Base-by-base conservation (phyloP, 2,329 filamentous ascomycete species). In the Chaetomiaceae sp. region DNA sequence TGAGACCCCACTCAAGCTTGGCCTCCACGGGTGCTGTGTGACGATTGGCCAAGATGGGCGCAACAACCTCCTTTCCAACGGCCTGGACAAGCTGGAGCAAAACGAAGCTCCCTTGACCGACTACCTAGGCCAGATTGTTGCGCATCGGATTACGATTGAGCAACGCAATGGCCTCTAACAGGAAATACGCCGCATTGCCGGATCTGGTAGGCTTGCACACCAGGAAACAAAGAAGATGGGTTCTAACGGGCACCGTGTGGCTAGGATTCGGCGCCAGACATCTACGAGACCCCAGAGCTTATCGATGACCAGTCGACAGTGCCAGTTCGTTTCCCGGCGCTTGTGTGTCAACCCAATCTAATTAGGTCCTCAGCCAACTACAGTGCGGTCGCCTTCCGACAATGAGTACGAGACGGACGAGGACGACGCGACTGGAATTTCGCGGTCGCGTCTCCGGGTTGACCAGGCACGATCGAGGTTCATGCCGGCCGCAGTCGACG, bases 231-330 rank as follows among this genome's bases (percentile, higher is more conserved):
- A 45, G 43, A 50, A 37, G 48, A 27, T 50, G 40, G 31, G 37
- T 45, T 25, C 17, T 53, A 54, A 59, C 55, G 48, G 55, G 12
- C 31, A 36, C 63, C 20, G 22, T 27, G 4, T 4, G 22, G 27
- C 49, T 61, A 95, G 88, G 91, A 96, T 72, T 88, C 87, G 51
- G 91, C 91, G 25, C 91, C 91, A 61, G 94, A 97, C 67, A 89
- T 96, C 65, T 97, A 96, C 76, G 92, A 97, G 72, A 97, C 94
- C 15, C 91, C 92, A 61, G 91, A 95, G 52, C 76, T 96, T 61
- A 92, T 88, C 53, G 90, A 96, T 66, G 91, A 95, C 70, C 88
- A 84, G 59, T 95, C 91, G 20, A 96, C 91, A 44, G 75, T 91
- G 53, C 88, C 85, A 52, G 89, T 92, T 75, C 71, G 81, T 70